These are phyloP conservation scores for Mesembryanthemum crystallinum DNA, from an alignment of 148 eudicot genomes.

Conservation along the genomic window DNA sequence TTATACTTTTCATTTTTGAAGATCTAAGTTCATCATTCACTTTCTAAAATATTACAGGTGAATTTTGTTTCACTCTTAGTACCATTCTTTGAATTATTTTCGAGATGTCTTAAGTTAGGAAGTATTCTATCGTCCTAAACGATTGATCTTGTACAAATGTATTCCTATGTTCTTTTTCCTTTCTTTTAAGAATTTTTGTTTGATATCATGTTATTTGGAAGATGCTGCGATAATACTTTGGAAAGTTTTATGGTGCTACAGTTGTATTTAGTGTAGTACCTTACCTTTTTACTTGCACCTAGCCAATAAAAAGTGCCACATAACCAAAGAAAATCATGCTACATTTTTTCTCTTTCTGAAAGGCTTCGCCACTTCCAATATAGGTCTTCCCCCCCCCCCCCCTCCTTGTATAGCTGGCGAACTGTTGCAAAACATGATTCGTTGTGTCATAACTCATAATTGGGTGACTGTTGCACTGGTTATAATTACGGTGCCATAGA, in stretches of 20 bases:
- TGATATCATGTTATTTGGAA: too few species aligned
- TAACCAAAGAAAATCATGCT: neutral
- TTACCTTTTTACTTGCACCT: neutral
- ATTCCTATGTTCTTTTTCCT: neutral
- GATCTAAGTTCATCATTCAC: too few species aligned
- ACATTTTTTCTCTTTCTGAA: neutral
- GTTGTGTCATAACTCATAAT: neutral
- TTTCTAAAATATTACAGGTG: too few species aligned
- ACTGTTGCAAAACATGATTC: neutral
- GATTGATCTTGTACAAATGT: neutral
- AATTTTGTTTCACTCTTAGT: too few species aligned
- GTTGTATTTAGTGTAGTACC: neutral
- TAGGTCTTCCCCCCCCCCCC: too few species aligned
- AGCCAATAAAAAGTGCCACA: neutral
- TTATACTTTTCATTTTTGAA: too few species aligned
- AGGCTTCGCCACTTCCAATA: neutral
- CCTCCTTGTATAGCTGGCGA: neutral
- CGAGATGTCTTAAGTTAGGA: too few species aligned
- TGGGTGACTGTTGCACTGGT: neutral
- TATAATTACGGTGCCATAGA: neutral
- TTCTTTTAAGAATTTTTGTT: neutral
- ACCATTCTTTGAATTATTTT: too few species aligned
- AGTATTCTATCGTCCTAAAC: neutral
- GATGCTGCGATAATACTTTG: neutral
- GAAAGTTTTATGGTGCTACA: neutral